Evolutionary conservation across 2,329 filamentous ascomycete species (phyloP).

Genomic region (Neopestalotiopsis sp.): DNA sequence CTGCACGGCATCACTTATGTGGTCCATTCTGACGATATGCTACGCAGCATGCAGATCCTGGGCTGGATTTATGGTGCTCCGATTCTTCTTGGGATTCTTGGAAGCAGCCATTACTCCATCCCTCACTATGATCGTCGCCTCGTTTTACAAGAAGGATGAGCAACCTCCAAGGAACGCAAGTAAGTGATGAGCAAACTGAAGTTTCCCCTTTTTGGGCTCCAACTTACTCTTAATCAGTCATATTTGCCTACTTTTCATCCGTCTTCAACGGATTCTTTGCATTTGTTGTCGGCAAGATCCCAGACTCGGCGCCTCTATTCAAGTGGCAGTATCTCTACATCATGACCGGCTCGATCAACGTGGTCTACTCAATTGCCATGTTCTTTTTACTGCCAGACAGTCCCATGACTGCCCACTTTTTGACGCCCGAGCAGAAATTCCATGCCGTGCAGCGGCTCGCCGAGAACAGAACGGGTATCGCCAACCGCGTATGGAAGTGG

Average conservation of each 20-base stretch:
- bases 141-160: conserved; percentile 43
- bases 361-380: conserved; percentile 33
- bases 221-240: conserved; percentile 24
- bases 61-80: conserved; percentile 37
- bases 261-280: conserved; percentile 33
- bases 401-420: conserved; percentile 41
- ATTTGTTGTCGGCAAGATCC: conserved; percentile 35
- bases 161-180: conserved; percentile 40
- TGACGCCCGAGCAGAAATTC: conserved; percentile 32
- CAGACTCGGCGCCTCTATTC: conserved; percentile 23
- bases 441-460: conserved; percentile 37
- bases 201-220: not conserved
- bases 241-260: conserved; percentile 40
- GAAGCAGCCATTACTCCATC: conserved; percentile 40
- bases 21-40: conserved; percentile 34
- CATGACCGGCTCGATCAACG: conserved; percentile 36
- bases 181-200: not conserved
- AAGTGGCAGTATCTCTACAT: conserved; percentile 37
- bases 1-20: conserved; percentile 31
- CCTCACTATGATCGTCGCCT: conserved; percentile 40
- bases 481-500: conserved; percentile 33
- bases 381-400: conserved; percentile 38
- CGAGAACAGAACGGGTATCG: conserved; percentile 43
- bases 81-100: conserved; percentile 41
- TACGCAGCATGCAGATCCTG: conserved; percentile 33